A percentile compares a stretch with the other conserved stretches of the same genome.
Conservation (phyloP, 805 yeast genomes). For the Hanseniaspora jakobsenii region DNA sequence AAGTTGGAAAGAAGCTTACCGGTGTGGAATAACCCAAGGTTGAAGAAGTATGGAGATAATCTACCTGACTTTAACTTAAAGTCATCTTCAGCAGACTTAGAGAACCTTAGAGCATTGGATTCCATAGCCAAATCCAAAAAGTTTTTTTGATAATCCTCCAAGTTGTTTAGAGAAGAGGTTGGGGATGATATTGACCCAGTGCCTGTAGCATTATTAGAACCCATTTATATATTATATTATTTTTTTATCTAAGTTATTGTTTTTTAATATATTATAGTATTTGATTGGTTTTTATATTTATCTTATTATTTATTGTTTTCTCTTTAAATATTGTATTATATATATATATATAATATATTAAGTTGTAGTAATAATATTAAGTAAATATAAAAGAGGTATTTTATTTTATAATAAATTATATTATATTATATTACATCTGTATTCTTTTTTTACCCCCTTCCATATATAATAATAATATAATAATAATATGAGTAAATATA, state of each 20-base stretch:
- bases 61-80: constrained; percentile 90
- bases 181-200: neutral
- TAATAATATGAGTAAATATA: too few species aligned
- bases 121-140: constrained; percentile 76
- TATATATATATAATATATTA: too few species aligned
- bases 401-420: too few species aligned
- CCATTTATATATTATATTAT: neutral
- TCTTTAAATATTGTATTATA: too few species aligned
- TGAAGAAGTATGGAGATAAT: constrained; percentile 90
- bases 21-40: constrained; percentile 77
- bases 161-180: constrained; percentile 19
- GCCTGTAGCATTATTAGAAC: neutral
- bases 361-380: too few species aligned
- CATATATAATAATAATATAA: too few species aligned
- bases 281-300: too few species aligned
- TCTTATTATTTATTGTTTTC: too few species aligned
- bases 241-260: neutral
- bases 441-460: too few species aligned
- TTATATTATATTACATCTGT: too few species aligned
- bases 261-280: neutral
- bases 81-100: constrained; percentile 35
- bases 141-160: constrained; percentile 43
- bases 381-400: too few species aligned
- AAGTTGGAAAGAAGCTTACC: constrained; percentile 68
- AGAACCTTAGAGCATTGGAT: constrained; percentile 66